A percentile compares a stretch with the other conserved stretches of the same genome.
Evolutionary conservation across 108 stramenopile genomes (phyloP).

Genomic region (Pseudonitzschia multistriata): DNA sequence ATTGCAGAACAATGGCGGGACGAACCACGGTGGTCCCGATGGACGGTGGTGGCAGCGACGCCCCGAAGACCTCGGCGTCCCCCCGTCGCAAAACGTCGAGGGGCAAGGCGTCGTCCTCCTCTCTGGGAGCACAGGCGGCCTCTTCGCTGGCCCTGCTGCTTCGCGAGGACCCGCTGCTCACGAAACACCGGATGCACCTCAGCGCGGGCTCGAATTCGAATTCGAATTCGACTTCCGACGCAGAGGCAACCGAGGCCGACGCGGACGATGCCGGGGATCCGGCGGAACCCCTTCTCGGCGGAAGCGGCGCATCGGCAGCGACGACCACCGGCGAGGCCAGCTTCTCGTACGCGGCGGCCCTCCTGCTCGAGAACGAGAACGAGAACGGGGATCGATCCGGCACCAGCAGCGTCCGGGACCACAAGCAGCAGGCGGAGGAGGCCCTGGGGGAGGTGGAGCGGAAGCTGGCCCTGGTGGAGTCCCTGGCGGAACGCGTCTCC

Average conservation of each 20-base stretch:
- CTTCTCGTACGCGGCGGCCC: conserved; percentile 68
- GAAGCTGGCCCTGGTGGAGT: conserved; percentile 73
- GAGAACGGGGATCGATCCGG: conserved; percentile 8
- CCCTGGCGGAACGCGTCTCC: conserved; percentile 68
- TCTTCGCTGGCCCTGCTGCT: conserved; percentile 60
- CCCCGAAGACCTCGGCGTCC: neutral
- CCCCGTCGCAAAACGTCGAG: neutral
- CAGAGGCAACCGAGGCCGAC: neutral
- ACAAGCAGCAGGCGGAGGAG: conserved; percentile 52
- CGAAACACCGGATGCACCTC: conserved; percentile 52
- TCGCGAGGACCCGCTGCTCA: conserved; percentile 68
- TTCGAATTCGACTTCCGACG: neutral
- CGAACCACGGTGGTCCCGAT: neutral
- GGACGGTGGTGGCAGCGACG: neutral
- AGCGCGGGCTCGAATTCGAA: neutral
- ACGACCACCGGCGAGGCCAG: conserved; percentile 40
- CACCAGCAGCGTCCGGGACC: conserved; percentile 1
- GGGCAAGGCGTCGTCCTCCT: neutral
- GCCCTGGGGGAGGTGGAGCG: conserved; percentile 82
- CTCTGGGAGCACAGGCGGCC: conserved; percentile 48
- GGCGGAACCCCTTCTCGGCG: neutral
- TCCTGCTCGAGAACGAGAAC: conserved; percentile 44
- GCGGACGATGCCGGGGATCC: neutral
- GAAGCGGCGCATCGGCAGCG: neutral
- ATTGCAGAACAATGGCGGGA: neutral